Base-by-base conservation (phyloP, 164 flowering plant genomes). In the Tetracentron sinense region DNA sequence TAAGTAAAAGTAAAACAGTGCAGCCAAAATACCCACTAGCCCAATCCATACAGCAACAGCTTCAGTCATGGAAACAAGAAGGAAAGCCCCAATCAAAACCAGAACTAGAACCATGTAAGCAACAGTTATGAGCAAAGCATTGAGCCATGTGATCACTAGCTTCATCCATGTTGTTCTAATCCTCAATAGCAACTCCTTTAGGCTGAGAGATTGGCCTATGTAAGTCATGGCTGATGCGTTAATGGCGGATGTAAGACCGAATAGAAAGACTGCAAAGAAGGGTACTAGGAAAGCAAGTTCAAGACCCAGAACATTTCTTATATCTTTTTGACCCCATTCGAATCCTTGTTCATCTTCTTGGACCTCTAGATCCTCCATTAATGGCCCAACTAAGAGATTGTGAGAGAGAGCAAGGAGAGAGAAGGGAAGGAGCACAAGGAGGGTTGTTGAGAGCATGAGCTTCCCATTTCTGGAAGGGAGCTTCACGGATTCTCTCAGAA, bases 101-200 rank as follows among this genome's bases (percentile, higher is more conserved):
- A 58, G 4, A 35, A 27, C 7, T 19, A 64, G 26, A 21, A 46
- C 1, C 0, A 42, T 16, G 20, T 31, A 69, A 10, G 30, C 56
- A 1, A 54, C 2, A 6, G 58, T 49, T 29, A 69, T 6, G 47
- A 58, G 61, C 4, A 22, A 48, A 27, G 60, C 48, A 16, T n/a
- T 66, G 4, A 66, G 52, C 59, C 64, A 62, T 20, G 79, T 75
- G 62, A 75, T 58, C 8, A 55, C 14, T 4, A 60, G 63, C 10
- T 62, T 58, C 62, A 30, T 72, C 78, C 75, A 75, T 15, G 50
- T 50, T 15, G 19, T 21, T 6, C 16, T 38, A 11, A 66, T 63
- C 50, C 23, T 67, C n/a, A 29, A 47, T 1, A 64, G 5, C 57
- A 64, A 12, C 56, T 56, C 61, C 31, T 53, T 63, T 23, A 56